Conservation (phyloP, 2,329 filamentous ascomycete species). For the Aspergillus latus region DNA sequence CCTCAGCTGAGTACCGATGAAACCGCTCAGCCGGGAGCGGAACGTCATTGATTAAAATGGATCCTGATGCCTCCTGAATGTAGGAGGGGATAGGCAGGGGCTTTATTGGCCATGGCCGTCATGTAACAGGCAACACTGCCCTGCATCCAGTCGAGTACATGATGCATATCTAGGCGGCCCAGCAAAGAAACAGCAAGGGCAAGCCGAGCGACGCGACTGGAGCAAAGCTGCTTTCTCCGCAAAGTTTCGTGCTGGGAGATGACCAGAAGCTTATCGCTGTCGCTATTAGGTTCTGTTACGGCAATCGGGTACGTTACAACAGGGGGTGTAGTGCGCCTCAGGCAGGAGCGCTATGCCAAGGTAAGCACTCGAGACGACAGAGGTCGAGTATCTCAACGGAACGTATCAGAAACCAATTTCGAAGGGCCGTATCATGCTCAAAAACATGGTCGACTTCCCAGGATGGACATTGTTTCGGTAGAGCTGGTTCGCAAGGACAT, state of each 20-base stretch:
- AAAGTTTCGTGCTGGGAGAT: background rate
- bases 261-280: background rate
- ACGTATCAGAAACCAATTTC: background rate
- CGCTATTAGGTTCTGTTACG: background rate
- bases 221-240: background rate
- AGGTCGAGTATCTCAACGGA: background rate
- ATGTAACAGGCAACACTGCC: background rate
- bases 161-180: constrained; percentile 1
- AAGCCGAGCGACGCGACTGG: background rate
- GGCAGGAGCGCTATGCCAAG: background rate
- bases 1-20: background rate
- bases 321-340: background rate
- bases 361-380: background rate
- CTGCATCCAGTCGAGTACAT: background rate
- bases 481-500: no score
- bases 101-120: background rate
- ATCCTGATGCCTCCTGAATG: background rate
- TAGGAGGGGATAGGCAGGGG: background rate
- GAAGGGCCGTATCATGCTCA: background rate
- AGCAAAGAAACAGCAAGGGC: background rate
- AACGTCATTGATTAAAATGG: background rate
- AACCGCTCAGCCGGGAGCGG: background rate
- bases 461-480: background rate
- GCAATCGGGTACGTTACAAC: background rate
- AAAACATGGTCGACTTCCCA: no score